Percentiles rank a stretch among this genome's conserved stretches.
Evolutionary conservation across 306 rosid species (phyloP).

Genomic region (Citrullus mucosospermus): DNA sequence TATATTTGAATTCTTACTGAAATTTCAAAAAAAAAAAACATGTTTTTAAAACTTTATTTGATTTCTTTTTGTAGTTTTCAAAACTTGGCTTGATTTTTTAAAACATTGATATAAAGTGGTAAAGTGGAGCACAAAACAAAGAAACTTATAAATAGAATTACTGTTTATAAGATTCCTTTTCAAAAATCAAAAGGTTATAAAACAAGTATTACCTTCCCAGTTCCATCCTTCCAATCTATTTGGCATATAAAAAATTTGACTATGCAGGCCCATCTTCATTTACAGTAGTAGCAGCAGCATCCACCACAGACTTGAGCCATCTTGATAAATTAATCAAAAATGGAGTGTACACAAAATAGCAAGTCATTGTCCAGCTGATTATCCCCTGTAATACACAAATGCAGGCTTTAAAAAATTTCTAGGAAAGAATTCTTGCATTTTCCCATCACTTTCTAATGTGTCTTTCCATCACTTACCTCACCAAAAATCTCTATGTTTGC

Average conservation of each 20-base stretch:
- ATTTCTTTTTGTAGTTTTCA: no score
- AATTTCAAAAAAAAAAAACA: no score
- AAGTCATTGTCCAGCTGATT: conserved; percentile 40
- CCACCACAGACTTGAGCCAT: conserved; percentile 19
- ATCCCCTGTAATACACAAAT: conserved; percentile 23
- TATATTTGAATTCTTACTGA: no score
- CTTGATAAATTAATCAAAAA: conserved; percentile 26
- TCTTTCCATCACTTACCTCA: conserved; percentile 21
- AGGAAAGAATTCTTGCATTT: neutral
- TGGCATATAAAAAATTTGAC: neutral
- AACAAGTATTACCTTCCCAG: neutral
- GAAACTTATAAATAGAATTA: no score
- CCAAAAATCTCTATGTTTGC: conserved; percentile 31
- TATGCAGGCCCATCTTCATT: conserved; percentile 1
- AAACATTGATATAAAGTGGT: no score
- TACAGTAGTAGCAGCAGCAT: conserved; percentile 1
- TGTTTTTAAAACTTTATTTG: no score
- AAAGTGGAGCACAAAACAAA: no score
- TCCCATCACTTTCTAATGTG: neutral
- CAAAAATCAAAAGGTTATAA: no score
- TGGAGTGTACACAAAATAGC: conserved; percentile 34
- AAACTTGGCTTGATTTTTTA: no score
- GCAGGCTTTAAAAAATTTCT: neutral
- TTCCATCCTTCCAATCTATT: neutral
- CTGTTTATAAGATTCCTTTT: no score